phyloP scores from a whole-genome alignment of 257 asterid genomes.

The Nicotiana benthamiana region DNA sequence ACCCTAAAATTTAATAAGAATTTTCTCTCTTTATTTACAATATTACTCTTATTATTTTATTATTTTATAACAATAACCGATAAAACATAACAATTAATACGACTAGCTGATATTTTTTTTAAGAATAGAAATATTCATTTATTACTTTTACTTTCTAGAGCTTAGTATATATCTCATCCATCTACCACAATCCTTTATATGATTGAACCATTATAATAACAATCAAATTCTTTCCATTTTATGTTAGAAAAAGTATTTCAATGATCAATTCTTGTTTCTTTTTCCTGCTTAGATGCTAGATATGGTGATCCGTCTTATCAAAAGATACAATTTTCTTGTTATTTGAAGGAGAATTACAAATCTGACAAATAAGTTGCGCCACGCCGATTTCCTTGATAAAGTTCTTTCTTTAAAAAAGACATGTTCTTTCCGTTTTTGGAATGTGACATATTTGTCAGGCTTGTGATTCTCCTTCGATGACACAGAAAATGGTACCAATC shows the following conservation, averaged over 20 bases:
- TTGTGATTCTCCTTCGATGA: slow-evolving; percentile 40
- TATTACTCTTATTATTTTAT: too few relatives aligned
- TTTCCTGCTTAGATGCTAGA: neutral
- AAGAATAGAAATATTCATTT: neutral
- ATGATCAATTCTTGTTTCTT: neutral
- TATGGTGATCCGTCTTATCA: neutral
- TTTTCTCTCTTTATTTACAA: too few relatives aligned
- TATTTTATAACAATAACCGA: too few relatives aligned
- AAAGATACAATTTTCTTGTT: neutral
- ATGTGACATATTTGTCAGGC: slow-evolving; percentile 36
- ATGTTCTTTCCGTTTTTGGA: too few relatives aligned
- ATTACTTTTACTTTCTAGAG: neutral
- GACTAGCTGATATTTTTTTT: neutral
- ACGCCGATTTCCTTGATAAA: too few relatives aligned
- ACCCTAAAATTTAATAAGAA: too few relatives aligned
- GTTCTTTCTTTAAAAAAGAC: too few relatives aligned
- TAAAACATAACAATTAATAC: neutral
- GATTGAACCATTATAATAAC: neutral
- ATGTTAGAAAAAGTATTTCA: too few relatives aligned
- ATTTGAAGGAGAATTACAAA: slow-evolving; percentile 24
- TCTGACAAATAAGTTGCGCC: slow-evolving; percentile 13
- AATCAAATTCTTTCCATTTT: neutral
- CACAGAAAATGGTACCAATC: slow-evolving; percentile 13
- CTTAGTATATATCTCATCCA: neutral
- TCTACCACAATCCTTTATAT: neutral